Base-by-base conservation (phyloP, 768 basidiomycete genomes). In the Trametes maxima region DNA sequence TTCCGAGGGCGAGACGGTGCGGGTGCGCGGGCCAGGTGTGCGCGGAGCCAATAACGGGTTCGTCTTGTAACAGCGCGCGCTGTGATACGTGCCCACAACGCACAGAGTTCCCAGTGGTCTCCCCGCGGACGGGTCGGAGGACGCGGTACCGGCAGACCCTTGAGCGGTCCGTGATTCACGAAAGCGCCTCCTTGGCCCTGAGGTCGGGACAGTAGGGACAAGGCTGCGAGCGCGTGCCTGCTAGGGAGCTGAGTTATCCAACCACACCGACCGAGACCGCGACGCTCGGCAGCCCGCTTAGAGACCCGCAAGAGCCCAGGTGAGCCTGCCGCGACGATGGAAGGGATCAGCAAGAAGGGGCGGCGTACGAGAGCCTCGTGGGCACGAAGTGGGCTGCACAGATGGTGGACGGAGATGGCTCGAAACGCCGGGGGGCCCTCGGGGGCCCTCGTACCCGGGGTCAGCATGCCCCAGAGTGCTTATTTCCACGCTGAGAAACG, bases 301-400 rank as follows among this genome's bases (percentile, higher is more conserved):
- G 24, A 10, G 22, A 25, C 10, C 22, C 43, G 22, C 13, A 5
- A 40, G 28, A 10, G 54, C 12, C 54, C 16, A 49, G 54, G 22
- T 50, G 35, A 17, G 19, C 8, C 53, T 61, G 54, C 60, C 60
- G 60, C 60, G 53, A 61, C 25, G 47, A 13, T 37, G 47, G 19
- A 43, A 50, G 35, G 24, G 60, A 61, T 61, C 60, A 57, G 54
- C 54, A 51, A 57, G 49, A 57, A 43, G 46, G 35, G 10, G 36
- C 50, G 60, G 55, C 37, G 60, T 56, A 51, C 37, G 54, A 53
- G 60, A 62, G 60, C 60, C 60, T 62, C 60, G 55, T 62, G 60
- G 54, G 49, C 40, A 40, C 22, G 21, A 42, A n/a, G 47, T n/a
- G 42, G 22, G 8, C 42, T 62, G 60, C 37, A 40, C 48, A 52